Base-by-base conservation (phyloP, 2,329 filamentous ascomycete species). In the Pyrenochaeta sp. region DNA sequence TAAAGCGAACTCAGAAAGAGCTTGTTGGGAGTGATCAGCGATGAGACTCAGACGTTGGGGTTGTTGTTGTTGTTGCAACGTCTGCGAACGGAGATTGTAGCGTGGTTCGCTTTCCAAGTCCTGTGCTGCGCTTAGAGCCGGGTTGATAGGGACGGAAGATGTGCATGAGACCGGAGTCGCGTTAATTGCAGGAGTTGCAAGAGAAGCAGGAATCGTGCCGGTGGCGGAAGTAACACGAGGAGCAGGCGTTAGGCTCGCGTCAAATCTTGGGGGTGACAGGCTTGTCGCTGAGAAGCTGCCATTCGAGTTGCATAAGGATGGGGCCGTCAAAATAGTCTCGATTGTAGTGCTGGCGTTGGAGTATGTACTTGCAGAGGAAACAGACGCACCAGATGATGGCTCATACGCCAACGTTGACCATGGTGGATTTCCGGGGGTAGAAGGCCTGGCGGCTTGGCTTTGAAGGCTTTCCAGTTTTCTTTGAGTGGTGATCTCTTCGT, bases 1-100 rank as follows among this genome's bases (percentile, higher is more conserved):
- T n/a, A n/a, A n/a, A n/a, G n/a, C n/a, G 28, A 48, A 43, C 13
- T 48, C 44, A 27, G 37, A 47, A 1, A 35, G 19, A n/a, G n/a
- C n/a, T n/a, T n/a, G n/a, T n/a, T 28, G 6, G 7, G 27, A 30
- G n/a, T 30, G 18, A 3, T 14, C 6, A 4, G 27, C 14, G 7
- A 17, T 17, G 27, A 30, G 7, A n/a, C 6, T 6, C 13, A 15
- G 1, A 8, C 5, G 10, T 5, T 6, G n/a, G n/a, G n/a, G 8
- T 18, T 11, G 8, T n/a, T 14, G n/a, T n/a, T n/a, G 30, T 15
- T 21, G 23, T 19, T 32, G 19, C 11, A 22, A 32, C 8, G 35
- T n/a, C 11, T 23, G 39, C n/a, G 30, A 23, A n/a, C 21, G 20
- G 23, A 42, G 39, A 13, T 19, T 29, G 11, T 22, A 42, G 23